phyloP scores from a whole-genome alignment of 352 stramenopile genomes.

The Globisporangium mamillatum region DNA sequence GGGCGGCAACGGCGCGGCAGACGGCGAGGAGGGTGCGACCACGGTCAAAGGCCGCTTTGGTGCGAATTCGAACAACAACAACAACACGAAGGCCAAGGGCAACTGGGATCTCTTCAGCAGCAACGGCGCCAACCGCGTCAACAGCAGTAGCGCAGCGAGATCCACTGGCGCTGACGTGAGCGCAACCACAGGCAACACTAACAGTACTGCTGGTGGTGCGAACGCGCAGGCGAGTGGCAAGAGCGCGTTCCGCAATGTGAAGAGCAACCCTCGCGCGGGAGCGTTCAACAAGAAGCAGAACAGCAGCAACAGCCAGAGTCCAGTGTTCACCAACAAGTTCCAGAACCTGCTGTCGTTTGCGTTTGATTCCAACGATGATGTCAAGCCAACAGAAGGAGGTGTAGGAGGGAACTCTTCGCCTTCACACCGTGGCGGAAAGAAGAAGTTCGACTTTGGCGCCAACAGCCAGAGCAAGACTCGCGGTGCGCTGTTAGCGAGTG shows the following conservation, averaged over 20 bases:
- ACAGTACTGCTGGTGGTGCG: background rate
- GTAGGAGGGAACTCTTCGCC: background rate
- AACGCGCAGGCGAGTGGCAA: slow-evolving; percentile 2
- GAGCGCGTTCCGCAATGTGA: slow-evolving; percentile 14
- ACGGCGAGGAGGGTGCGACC: background rate
- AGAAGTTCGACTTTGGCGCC: slow-evolving; percentile 23
- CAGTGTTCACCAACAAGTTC: slow-evolving; percentile 82
- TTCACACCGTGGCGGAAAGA: slow-evolving; percentile 6
- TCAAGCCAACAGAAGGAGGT: background rate
- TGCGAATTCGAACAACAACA: slow-evolving; percentile 17
- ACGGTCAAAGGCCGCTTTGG: background rate
- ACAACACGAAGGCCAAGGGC: slow-evolving; percentile 20
- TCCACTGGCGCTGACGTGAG: slow-evolving; percentile 8
- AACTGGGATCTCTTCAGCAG: slow-evolving; percentile 35
- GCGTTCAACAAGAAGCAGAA: slow-evolving; percentile 25
- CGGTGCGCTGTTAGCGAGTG: background rate
- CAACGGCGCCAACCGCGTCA: slow-evolving; percentile 11
- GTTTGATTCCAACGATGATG: slow-evolving; percentile 37
- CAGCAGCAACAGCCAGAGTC: slow-evolving; percentile 19
- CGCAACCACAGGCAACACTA: background rate
- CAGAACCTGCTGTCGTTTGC: slow-evolving; percentile 79
- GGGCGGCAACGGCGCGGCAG: background rate
- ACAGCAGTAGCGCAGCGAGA: background rate
- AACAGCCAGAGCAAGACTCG: slow-evolving; percentile 4
- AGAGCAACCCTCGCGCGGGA: slow-evolving; percentile 7